Percentiles rank a stretch among this genome's conserved stretches.
Conservation (phyloP, 306 rosid species). For the Vachellia pachyceras region DNA sequence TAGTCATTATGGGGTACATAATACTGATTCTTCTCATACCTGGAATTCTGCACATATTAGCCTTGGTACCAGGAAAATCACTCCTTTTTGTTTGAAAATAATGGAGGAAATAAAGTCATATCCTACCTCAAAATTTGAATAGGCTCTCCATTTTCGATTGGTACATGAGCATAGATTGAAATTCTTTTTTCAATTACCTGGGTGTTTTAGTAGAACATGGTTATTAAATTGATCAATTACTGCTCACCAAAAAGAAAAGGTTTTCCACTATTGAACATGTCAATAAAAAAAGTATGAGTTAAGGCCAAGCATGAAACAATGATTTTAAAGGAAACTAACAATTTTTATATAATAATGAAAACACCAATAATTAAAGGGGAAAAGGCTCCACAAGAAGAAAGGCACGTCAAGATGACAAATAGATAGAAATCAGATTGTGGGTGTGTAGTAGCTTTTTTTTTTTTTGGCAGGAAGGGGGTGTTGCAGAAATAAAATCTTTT, state of each 20-base stretch:
- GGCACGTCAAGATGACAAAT: neutral
- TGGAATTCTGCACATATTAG: slow-evolving; percentile 88
- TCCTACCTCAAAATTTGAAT: slow-evolving; percentile 88
- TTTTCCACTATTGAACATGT: neutral
- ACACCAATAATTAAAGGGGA: neutral
- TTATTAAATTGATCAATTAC: slow-evolving; percentile 29
- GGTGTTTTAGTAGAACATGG: slow-evolving; percentile 40
- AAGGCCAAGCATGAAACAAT: neutral
- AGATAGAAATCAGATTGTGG: slow-evolving; percentile 13
- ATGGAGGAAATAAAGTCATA: slow-evolving; percentile 33
- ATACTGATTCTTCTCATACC: slow-evolving; percentile 85
- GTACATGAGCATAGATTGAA: slow-evolving; percentile 86
- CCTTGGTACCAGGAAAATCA: slow-evolving; percentile 40
- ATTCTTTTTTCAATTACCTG: slow-evolving; percentile 96
- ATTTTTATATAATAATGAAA: slow-evolving; percentile 1
- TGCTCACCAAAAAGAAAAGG: too few relatives aligned
- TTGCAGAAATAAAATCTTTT: neutral
- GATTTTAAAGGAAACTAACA: slow-evolving; percentile 17
- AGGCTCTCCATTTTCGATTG: slow-evolving; percentile 90
- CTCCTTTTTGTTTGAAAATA: neutral
- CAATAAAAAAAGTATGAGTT: neutral
- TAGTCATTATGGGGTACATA: slow-evolving; percentile 92
- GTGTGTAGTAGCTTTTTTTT: neutral
- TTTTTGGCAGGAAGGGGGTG: neutral
- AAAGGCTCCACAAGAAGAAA: neutral